Percentiles rank a stretch among this genome's conserved stretches.
Evolutionary conservation across 2,329 filamentous ascomycete genomes (phyloP).

Genomic region (Penicillium sclerotiorum): DNA sequence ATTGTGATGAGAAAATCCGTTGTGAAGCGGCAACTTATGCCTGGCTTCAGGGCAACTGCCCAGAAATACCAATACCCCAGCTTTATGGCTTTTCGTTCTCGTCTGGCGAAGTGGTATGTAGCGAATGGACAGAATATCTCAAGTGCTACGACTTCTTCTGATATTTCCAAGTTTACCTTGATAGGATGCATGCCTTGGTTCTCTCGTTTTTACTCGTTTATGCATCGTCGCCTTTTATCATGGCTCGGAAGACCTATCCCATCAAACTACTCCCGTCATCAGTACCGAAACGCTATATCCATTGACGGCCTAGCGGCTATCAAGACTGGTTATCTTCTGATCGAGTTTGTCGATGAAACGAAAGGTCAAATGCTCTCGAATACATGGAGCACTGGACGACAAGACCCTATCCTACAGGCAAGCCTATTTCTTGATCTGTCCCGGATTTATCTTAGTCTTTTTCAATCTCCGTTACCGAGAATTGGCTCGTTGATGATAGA

Average conservation of each 20-base stretch:
- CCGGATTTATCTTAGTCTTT: constrained; percentile 19
- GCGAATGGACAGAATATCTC: background rate
- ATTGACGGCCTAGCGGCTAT: background rate
- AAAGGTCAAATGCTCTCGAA: constrained; percentile 27
- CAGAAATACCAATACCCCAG: constrained; percentile 26
- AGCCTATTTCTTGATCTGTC: constrained; percentile 28
- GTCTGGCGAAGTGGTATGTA: constrained; percentile 23
- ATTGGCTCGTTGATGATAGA: constrained; percentile 41
- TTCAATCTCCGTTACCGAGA: constrained; percentile 26
- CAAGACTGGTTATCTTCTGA: too few relatives aligned
- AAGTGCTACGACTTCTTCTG: background rate
- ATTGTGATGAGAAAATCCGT: constrained; percentile 31
- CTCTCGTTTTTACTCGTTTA: constrained; percentile 1
- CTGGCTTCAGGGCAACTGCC: constrained; percentile 31
- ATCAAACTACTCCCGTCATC: background rate
- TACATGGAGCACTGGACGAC: constrained; percentile 18
- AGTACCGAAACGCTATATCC: background rate
- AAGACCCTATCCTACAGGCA: constrained; percentile 14
- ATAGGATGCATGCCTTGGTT: constrained; percentile 5
- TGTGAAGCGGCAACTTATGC: constrained; percentile 33
- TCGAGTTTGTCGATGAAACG: constrained; percentile 5
- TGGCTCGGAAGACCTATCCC: constrained; percentile 4
- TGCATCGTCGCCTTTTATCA: constrained; percentile 8
- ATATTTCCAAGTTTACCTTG: background rate
- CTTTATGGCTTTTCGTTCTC: constrained; percentile 31